Base-by-base conservation (phyloP, 179 eudicot species). In the Amaranthus tricolor region DNA sequence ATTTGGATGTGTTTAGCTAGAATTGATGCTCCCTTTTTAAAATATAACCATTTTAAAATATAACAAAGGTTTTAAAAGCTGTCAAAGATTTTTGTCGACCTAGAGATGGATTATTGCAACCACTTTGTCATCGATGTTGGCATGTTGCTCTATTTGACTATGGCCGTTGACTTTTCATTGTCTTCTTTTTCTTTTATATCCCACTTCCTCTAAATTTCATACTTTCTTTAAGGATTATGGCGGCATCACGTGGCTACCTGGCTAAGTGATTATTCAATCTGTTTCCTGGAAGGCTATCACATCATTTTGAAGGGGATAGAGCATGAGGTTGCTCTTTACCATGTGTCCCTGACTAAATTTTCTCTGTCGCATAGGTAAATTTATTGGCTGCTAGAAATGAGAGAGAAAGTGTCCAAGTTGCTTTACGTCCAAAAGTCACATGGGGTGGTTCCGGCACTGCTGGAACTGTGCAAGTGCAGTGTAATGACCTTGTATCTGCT, bases 311-410 rank as follows among this genome's bases (percentile, higher is more conserved):
- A 14, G 17, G 61, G 72, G 44, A 19, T 68, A 8, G 63, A 68
- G 17, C 16, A 11, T 10, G 62, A 31, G 62, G 21, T 20, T 61
- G 73, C 17, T 15, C 47, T 31, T 16, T 70, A 43, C 51, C 10
- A 17, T 17, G 4, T 68, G 16, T 17, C 56, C 19, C 55, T 66
- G 40, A 67, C 58, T 54, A 48, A 60, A 60, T 9, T 72, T 55
- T 50, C 67, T 54, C 47, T 77, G 43, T 61, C 62, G 72, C 75
- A 75, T 77, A 92, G 98, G 85, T 92, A 79, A 93, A 92, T 81
- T 89, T 95, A 68, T 80, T 95, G 83, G 97, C 95, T 50, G 99
- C 97, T 70, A 87, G 97, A 85, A 95, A 93, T 70, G 99, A 95
- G 88, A 90, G 97, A 79, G 99, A 95, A 74, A 95, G 95, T 76